These are phyloP conservation scores for Clathrus columnatus DNA, from an alignment of 768 basidiomycete genomes.

Conservation along the genomic window DNA sequence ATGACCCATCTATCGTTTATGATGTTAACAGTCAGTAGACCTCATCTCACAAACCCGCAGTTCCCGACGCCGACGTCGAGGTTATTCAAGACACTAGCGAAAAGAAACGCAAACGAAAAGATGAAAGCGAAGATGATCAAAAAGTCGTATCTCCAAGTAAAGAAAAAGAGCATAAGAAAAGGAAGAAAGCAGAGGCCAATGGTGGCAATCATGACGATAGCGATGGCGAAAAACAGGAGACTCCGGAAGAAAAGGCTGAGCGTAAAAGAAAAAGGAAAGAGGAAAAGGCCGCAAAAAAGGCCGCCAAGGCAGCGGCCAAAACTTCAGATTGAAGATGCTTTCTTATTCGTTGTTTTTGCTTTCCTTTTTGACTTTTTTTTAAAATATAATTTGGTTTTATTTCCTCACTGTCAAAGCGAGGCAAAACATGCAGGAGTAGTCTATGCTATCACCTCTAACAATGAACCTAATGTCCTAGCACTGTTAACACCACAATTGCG, in stretches of 20 bases:
- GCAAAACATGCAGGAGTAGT: no score
- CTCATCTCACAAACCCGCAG: slow-evolving; percentile 17
- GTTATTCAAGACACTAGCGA: slow-evolving; percentile 38
- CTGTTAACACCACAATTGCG: slow-evolving; percentile 16
- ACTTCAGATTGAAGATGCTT: neutral
- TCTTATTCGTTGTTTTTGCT: neutral
- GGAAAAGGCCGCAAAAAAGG: slow-evolving; percentile 18
- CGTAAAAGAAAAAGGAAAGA: slow-evolving; percentile 51
- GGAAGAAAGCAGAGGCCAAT: slow-evolving; percentile 36
- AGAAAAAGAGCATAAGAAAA: slow-evolving; percentile 20
- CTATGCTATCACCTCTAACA: neutral
- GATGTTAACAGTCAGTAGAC: slow-evolving; percentile 12
- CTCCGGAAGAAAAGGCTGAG: slow-evolving; percentile 39
- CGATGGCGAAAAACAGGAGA: slow-evolving; percentile 30
- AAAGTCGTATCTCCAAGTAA: slow-evolving; percentile 8
- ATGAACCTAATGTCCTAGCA: slow-evolving; percentile 18
- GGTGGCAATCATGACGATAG: slow-evolving; percentile 30
- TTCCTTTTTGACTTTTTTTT: neutral
- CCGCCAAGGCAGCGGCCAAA: slow-evolving; percentile 17
- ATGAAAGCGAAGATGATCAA: slow-evolving; percentile 12
- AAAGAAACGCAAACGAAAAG: slow-evolving; percentile 71
- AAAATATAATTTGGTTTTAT: neutral
- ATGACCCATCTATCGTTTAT: neutral
- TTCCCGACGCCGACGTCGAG: slow-evolving; percentile 20
- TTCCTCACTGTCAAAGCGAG: no score